phyloP scores from a whole-genome alignment of 495 filamentous ascomycete genomes.

The Aspergillus wentii region DNA sequence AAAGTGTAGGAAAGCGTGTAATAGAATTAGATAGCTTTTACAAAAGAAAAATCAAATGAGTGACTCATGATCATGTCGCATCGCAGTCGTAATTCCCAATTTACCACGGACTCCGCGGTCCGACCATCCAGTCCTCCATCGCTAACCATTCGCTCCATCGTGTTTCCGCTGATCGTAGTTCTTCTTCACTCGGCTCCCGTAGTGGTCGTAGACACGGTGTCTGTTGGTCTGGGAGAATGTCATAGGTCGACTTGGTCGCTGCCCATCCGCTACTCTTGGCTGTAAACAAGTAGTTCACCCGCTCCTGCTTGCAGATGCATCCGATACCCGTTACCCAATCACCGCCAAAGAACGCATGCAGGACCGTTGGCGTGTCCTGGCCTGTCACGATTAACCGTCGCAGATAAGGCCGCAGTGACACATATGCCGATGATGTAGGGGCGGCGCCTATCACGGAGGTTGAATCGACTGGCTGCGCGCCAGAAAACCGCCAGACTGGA shows the following conservation, averaged over 20 bases:
- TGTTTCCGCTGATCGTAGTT: conserved; percentile 76
- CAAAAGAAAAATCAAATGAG: no score
- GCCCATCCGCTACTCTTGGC: conserved; percentile 93
- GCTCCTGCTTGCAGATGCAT: conserved; percentile 75
- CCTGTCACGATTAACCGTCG: conserved; percentile 87
- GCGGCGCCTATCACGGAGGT: background rate
- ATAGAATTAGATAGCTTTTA: no score
- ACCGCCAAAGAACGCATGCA: conserved; percentile 84
- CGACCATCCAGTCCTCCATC: conserved; percentile 97
- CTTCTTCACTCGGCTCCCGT: conserved; percentile 63
- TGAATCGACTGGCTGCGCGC: no score
- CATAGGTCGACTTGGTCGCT: conserved; percentile 79
- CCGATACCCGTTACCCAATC: conserved; percentile 76
- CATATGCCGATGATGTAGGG: conserved; percentile 28
- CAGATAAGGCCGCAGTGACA: conserved; percentile 80
- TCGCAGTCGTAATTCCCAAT: no score
- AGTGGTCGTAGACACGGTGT: conserved; percentile 81
- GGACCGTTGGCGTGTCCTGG: conserved; percentile 68
- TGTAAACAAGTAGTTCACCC: conserved; percentile 88
- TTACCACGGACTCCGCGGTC: conserved; percentile 52
- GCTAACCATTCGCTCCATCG: conserved; percentile 85
- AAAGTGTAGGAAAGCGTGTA: no score
- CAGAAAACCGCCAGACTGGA: conserved; percentile 10
- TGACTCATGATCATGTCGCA: no score
- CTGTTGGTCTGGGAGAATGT: conserved; percentile 72